Conservation (phyloP, 78 protist species). For the Dictyostelium intermedium region DNA sequence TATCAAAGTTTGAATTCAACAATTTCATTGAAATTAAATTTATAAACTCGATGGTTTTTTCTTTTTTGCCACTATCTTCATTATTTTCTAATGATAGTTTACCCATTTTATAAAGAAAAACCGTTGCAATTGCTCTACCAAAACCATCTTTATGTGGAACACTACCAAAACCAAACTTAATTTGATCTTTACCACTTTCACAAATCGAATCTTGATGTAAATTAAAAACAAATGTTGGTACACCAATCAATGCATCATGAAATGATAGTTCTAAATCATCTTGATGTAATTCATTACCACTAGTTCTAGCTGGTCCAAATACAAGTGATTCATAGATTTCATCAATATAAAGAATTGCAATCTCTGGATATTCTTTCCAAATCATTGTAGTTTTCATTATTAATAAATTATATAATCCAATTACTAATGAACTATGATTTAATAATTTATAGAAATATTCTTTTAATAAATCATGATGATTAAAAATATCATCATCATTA, state of each 20-base stretch:
- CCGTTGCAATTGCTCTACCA: slow-evolving; percentile 25
- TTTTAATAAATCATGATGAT: slow-evolving; percentile 23
- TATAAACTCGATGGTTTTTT: neutral
- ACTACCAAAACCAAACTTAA: slow-evolving; percentile 50
- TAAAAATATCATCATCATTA: neutral
- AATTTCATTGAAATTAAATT: slow-evolving; percentile 7
- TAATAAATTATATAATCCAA: slow-evolving; percentile 43
- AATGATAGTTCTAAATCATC: neutral
- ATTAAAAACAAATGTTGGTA: slow-evolving; percentile 45
- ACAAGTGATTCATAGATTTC: slow-evolving; percentile 35
- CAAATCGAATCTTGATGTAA: slow-evolving; percentile 11
- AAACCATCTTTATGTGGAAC: slow-evolving; percentile 44
- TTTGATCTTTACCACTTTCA: slow-evolving; percentile 32
- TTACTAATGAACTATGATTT: neutral
- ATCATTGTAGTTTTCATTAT: neutral
- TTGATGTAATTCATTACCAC: neutral
- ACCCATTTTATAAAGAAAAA: slow-evolving; percentile 38
- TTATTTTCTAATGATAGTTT: neutral
- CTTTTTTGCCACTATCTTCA: neutral
- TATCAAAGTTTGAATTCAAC: neutral
- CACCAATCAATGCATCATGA: slow-evolving; percentile 50
- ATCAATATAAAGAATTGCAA: slow-evolving; percentile 24
- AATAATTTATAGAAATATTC: neutral
- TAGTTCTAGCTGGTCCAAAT: slow-evolving; percentile 42
- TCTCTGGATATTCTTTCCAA: slow-evolving; percentile 41